phyloP scores from a whole-genome alignment of 129 eudicot species.

The Tagetes patula region DNA sequence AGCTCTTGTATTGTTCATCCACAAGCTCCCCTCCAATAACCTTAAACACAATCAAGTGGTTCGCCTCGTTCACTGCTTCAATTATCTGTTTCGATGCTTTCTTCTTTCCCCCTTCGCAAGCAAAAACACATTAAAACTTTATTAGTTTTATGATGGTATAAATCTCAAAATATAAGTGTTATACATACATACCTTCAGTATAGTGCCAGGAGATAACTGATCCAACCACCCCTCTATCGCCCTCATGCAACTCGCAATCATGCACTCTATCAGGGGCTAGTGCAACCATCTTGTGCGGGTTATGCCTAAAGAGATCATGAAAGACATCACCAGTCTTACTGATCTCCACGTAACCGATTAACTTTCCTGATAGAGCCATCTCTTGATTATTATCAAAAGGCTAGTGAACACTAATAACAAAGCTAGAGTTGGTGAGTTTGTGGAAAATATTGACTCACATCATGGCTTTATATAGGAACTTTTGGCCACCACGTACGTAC shows the following conservation, averaged over 20 bases:
- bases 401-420: too few relatives aligned
- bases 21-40: conserved; percentile 53
- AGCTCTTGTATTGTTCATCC: conserved; percentile 36
- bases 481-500: not conserved
- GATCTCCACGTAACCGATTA: conserved; percentile 23
- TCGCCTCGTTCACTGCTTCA: conserved; percentile 26
- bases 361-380: conserved; percentile 24
- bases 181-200: conserved; percentile 22
- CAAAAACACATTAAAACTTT: not conserved
- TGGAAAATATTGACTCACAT: not conserved
- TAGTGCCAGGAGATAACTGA: conserved; percentile 32
- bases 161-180: not conserved
- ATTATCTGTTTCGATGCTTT: conserved; percentile 21
- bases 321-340: conserved; percentile 37
- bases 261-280: conserved; percentile 31
- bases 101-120: conserved; percentile 26
- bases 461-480: conserved; percentile 8
- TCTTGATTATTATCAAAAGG: not conserved
- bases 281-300: conserved; percentile 26
- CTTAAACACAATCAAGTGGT: conserved; percentile 24
- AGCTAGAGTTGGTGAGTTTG: conserved; percentile 11
- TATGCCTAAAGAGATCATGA: conserved; percentile 38
- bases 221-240: conserved; percentile 36
- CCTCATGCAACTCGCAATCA: conserved; percentile 34
- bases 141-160: not conserved